These are phyloP conservation scores for Trichoderma asperellum DNA, from an alignment of 2,329 filamentous ascomycete genomes.

Conservation along the genomic window DNA sequence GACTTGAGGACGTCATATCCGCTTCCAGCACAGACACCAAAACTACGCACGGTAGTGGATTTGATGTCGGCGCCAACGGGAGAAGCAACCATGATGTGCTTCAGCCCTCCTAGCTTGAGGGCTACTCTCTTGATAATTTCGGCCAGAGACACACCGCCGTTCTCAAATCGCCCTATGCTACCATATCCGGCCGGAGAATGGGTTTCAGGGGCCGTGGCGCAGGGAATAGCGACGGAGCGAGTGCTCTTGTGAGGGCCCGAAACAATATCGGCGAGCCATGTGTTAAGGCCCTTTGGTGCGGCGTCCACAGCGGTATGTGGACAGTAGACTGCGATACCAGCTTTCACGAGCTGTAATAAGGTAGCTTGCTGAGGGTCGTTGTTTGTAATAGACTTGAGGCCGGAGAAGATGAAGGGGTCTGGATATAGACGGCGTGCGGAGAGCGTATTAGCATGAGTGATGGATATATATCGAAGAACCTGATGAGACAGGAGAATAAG, in stretches of 20 bases:
- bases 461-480: not conserved
- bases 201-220: conserved; percentile 47
- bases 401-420: conserved; percentile 97
- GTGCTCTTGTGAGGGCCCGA: conserved; percentile 54
- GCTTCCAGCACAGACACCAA: conserved; percentile 89
- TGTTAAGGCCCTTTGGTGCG: conserved; percentile 80
- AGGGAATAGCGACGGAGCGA: conserved; percentile 52
- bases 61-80: conserved; percentile 53
- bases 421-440: conserved; percentile 1
- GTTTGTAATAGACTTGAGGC: conserved; percentile 84
- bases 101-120: conserved; percentile 67
- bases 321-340: conserved; percentile 92
- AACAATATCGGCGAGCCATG: conserved; percentile 91
- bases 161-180: conserved; percentile 50
- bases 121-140: conserved; percentile 61
- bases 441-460: not conserved
- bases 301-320: conserved; percentile 96
- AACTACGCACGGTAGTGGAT: conserved; percentile 59
- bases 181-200: conserved; percentile 59
- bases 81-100: conserved; percentile 54
- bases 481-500: not conserved
- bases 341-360: conserved; percentile 77
- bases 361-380: conserved; percentile 84
- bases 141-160: conserved; percentile 42
- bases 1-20: conserved; percentile 76